Evolutionary conservation across 805 yeast genomes (phyloP), one percentile per base, ranked within the genome.

Genomic region (Lipomyces yamanashiensis): DNA sequence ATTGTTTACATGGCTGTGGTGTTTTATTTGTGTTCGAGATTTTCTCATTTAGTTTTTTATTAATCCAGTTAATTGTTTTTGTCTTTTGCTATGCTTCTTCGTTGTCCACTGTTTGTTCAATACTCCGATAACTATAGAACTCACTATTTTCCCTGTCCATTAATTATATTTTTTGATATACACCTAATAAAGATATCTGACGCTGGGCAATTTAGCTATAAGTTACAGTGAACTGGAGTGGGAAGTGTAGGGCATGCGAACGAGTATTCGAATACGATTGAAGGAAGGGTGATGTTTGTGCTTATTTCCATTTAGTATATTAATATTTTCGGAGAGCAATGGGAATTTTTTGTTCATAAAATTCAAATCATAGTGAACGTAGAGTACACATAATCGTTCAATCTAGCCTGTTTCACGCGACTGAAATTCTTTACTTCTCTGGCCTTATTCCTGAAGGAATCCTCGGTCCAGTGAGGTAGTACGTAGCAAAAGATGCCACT

Each of bases 1-100:
- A 54, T 49, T 49, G n/a, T 57, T 61, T 33, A 33, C 54, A 56
- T 58, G 64, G 61, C 44, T 19, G 58, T 51, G 58, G 58, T 64
- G 57, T 61, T 64, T 39, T 43, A 17, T 61, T 51, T 41, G 44
- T 9, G 17, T 58, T 56, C 50, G 41, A 43, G 33, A 37, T 41
- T 39, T 41, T 19, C 50, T 45, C 34, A 45, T 45, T 45, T 45
- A 43, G 21, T 55, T 33, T 48, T 62, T 48, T 34, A 15, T 17
- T 33, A 37, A 21, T 43, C 12, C 23, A 37, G 28, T 17, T 56
- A 37, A n/a, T 28, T 54, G 10, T n/a, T 36, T 56, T 49, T 53
- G 33, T 41, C 33, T 23, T 43, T 54, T 55, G 43, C 33, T 41
- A 8, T 52, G 23, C 9, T n/a, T 36, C n/a, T 47, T 15, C 7